Base-by-base conservation (phyloP, 2,329 filamentous ascomycete species). In the Cytospora chrysosperma region DNA sequence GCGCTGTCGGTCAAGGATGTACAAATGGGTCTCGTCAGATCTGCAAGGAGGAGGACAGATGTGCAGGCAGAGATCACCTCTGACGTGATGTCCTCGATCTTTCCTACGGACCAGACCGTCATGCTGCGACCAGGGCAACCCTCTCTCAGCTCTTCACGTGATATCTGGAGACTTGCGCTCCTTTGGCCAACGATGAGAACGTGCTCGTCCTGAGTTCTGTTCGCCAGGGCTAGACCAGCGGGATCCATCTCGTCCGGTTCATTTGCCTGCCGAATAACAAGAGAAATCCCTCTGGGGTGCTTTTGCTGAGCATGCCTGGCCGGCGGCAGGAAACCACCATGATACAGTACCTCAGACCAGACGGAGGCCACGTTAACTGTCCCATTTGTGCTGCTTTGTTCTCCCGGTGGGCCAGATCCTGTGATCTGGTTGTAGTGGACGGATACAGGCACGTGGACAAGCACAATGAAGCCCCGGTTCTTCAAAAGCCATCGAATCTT, bases 181-280 rank as follows among this genome's bases (percentile, higher is more conserved):
- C 8, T 17, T 2, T 19, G 24, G 13, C 59, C 59, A 27, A 61
- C 28, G 32, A 61, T 7, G 3, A 61, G 13, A 13, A 61, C 28
- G 9, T 52, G n/a, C 21, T 61, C 59, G 0, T 49, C n/a, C 8
- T 47, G 43, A 24, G 8, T 7, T n/a, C 1, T 13, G 24, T 21
- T 5, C 26, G 5, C 4, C 9, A 8, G 5, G 4, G 0, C 13
- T n/a, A 28, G 5, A 2, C 2, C 4, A 10, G 10, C 8, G 17
- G 3, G 27, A 1, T 3, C 28, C 28, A 7, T 49, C 59, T 47
- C n/a, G n/a, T 47, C n/a, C 10, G 9, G n/a, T 47, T 10, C 43
- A 5, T 21, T 4, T 2, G 74, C 68, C 57, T 79, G 78, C 12
- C 77, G 73, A 9, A 80, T 70, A 24, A 71, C 73, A n/a, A 80